These are phyloP conservation scores for Polygonum maritimum DNA, from an alignment of 148 eudicot species.

Conservation along the genomic window DNA sequence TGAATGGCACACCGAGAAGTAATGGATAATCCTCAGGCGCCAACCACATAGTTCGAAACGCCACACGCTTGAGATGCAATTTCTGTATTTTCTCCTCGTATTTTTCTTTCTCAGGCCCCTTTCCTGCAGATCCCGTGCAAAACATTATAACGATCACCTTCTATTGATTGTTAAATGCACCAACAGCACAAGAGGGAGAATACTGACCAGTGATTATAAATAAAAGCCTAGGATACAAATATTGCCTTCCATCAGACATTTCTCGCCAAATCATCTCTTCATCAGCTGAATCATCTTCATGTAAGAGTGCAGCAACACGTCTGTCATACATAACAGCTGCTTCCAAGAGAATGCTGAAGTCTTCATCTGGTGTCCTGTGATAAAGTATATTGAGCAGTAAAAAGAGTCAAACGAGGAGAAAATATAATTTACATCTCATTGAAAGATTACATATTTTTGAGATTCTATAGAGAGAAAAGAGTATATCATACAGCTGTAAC, in stretches of 20 bases:
- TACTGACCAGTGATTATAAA: conserved; percentile 81
- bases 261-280: conserved; percentile 56
- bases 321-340: conserved; percentile 98
- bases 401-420: not conserved
- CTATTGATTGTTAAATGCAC: not conserved
- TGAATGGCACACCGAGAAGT: conserved; percentile 60
- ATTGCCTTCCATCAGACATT: conserved; percentile 44
- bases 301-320: conserved; percentile 79
- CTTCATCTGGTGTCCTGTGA: conserved; percentile 97
- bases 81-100: conserved; percentile 79
- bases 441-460: not conserved
- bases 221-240: conserved; percentile 66
- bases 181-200: conserved; percentile 1
- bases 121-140: conserved; percentile 38
- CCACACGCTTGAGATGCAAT: conserved; percentile 81
- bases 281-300: conserved; percentile 60
- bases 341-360: conserved; percentile 87
- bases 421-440: not conserved
- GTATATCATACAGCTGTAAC: not conserved
- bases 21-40: conserved; percentile 88
- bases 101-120: conserved; percentile 91
- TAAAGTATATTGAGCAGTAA: conserved; percentile 2
- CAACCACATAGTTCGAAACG: conserved; percentile 98
- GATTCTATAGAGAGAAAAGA: not conserved
- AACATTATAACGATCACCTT: not conserved